These are phyloP conservation scores for Daldinia bambusicola DNA, from an alignment of 495 filamentous ascomycete species.

Conservation along the genomic window DNA sequence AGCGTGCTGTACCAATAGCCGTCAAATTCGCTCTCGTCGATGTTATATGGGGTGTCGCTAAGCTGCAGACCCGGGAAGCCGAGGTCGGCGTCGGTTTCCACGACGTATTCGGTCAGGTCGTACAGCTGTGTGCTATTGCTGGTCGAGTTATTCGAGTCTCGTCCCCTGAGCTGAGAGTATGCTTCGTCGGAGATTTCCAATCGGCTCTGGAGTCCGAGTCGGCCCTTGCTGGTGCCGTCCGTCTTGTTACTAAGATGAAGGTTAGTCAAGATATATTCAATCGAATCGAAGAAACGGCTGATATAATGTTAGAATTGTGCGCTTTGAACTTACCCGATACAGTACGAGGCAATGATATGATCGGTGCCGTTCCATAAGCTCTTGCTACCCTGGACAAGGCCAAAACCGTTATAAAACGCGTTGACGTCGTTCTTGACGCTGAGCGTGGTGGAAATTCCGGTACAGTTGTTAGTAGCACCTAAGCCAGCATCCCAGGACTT, in stretches of 20 bases:
- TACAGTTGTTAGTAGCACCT: slow-evolving; percentile 28
- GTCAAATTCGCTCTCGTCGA: slow-evolving; percentile 20
- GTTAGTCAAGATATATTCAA: not conserved
- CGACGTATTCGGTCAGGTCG: slow-evolving; percentile 13
- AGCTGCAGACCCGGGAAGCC: slow-evolving; percentile 11
- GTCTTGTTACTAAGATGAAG: slow-evolving; percentile 14
- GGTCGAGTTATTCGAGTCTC: slow-evolving; percentile 6
- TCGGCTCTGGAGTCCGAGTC: slow-evolving; percentile 11
- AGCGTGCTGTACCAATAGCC: slow-evolving; percentile 31
- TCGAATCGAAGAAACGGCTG: too few relatives aligned
- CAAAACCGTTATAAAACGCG: slow-evolving; percentile 23
- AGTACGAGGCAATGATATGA: slow-evolving; percentile 31
- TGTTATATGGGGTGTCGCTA: slow-evolving; percentile 18
- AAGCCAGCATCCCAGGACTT: slow-evolving; percentile 18
- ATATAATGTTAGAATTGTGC: too few relatives aligned
- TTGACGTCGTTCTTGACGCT: slow-evolving; percentile 29
- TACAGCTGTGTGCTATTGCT: slow-evolving; percentile 8
- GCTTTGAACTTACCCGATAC: slow-evolving; percentile 16
- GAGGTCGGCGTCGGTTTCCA: slow-evolving; percentile 11
- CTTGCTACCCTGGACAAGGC: slow-evolving; percentile 16
- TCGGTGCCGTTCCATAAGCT: slow-evolving; percentile 15
- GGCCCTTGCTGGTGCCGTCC: slow-evolving; percentile 11
- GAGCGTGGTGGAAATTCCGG: slow-evolving; percentile 33
- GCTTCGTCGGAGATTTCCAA: slow-evolving; percentile 8
- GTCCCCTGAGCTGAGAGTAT: slow-evolving; percentile 5